phyloP scores from a whole-genome alignment of 805 yeast genomes.

The Candida sonorensis region DNA sequence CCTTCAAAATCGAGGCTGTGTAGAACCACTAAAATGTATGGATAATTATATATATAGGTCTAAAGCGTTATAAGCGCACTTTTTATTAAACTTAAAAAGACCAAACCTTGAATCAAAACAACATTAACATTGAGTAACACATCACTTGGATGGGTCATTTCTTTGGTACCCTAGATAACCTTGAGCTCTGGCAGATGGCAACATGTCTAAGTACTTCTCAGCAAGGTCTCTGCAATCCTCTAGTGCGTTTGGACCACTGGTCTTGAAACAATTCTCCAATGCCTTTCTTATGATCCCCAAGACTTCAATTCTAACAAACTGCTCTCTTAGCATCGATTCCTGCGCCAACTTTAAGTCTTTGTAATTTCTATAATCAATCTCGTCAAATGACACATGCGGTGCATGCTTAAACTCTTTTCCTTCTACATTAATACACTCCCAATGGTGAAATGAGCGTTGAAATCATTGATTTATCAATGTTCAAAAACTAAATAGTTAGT shows the following conservation, averaged over 20 bases:
- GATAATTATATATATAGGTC: background rate
- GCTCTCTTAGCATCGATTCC: slow-evolving; percentile 70
- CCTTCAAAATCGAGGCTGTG: background rate
- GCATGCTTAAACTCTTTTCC: slow-evolving; percentile 31
- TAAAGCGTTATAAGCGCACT: no score
- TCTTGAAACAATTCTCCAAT: slow-evolving; percentile 59
- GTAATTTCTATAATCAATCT: slow-evolving; percentile 66
- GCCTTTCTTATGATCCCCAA: slow-evolving; percentile 67
- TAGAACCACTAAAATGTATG: background rate
- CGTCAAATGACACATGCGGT: slow-evolving; percentile 76
- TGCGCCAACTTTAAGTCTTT: slow-evolving; percentile 65
- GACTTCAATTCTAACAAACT: slow-evolving; percentile 65
- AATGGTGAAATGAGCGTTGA: no score
- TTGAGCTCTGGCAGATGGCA: slow-evolving; percentile 58
- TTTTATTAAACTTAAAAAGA: no score
- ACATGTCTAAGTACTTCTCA: slow-evolving; percentile 69
- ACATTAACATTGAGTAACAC: no score
- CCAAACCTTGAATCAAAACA: no score
- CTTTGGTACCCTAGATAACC: slow-evolving; percentile 85
- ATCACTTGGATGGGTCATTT: slow-evolving; percentile 78
- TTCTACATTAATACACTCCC: no score
- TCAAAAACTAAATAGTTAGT: no score
- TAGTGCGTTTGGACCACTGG: slow-evolving; percentile 57
- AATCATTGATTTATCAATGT: no score
- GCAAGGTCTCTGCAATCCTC: slow-evolving; percentile 80